Evolutionary conservation across 257 asterid species (phyloP), one percentile per base, ranked within the genome.

Genomic region (Osmanthus fragrans): DNA sequence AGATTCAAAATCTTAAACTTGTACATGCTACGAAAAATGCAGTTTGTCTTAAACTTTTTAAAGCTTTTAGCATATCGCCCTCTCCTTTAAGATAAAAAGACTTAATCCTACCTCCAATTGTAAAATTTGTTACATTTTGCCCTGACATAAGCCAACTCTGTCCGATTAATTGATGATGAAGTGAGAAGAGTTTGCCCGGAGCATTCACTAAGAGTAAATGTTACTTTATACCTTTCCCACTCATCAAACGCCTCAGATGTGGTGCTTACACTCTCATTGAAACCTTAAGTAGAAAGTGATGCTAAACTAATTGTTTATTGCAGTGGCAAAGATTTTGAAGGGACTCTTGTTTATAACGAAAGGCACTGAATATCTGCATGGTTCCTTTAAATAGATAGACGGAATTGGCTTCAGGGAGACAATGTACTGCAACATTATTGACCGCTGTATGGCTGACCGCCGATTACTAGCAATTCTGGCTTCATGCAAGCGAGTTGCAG

Each of bases 341-440:
- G 36, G 54, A 72, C 30, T 4, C 19, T 23, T 75, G 47, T 69
- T 56, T 33, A 36, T 13, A 68, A 25, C 7, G 4, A 66, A 73
- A 67, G 37, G 75, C 74, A 51, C 64, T 19, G 30, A 67, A 4
- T 15, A 56, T 42, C 76, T 47, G 51, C 80, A 29, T 13, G n/a
- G 32, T 60, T 16, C 66, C 56, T 39, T 34, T 27, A 9, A 40
- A 40, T 40, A 9, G 13, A 7, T 40, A 40, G 47, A 40, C 10
- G 47, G 47, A 40, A 40, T 40, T 10, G 47, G 15, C 47, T 40
- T 11, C 16, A 10, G 47, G 47, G 39, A 40, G 47, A 40, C 3
- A 10, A 40, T 40, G 15, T 40, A 12, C 47, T 10, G 47, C 47
- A 40, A 40, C 13, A 40, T 36, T 36, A 36, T 6, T 7, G 39